These are phyloP conservation scores for Hypoxylon intermedium DNA, from an alignment of 495 filamentous ascomycete genomes.

Conservation along the genomic window DNA sequence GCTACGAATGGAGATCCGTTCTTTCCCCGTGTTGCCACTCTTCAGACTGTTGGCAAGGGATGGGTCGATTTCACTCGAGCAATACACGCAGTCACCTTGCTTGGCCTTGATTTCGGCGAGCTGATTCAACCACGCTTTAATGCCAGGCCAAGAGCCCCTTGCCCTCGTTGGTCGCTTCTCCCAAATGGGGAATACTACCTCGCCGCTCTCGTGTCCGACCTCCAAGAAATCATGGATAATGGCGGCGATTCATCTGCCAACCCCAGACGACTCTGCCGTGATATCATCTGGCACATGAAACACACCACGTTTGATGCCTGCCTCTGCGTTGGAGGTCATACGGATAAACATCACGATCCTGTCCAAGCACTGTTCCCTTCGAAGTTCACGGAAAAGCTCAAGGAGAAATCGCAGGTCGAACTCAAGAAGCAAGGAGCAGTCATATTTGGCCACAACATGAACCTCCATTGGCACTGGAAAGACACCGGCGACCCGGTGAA, in stretches of 20 bases:
- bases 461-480: slow-evolving; percentile 21
- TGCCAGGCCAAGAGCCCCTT: background rate
- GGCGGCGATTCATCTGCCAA: slow-evolving; percentile 19
- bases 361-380: slow-evolving; percentile 29
- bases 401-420: slow-evolving; percentile 4
- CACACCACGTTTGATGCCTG: slow-evolving; percentile 16
- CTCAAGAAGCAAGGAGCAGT: slow-evolving; percentile 24
- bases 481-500: slow-evolving; percentile 23
- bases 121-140: slow-evolving; percentile 31
- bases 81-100: slow-evolving; percentile 45
- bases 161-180: slow-evolving; percentile 29
- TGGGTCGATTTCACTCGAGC: slow-evolving; percentile 49
- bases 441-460: slow-evolving; percentile 36
- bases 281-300: slow-evolving; percentile 35
- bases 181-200: slow-evolving; percentile 42
- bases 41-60: slow-evolving; percentile 35
- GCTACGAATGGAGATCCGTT: slow-evolving; percentile 36
- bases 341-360: slow-evolving; percentile 2
- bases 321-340: slow-evolving; percentile 1
- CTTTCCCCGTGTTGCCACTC: slow-evolving; percentile 27
- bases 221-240: slow-evolving; percentile 33
- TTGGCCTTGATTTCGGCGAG: slow-evolving; percentile 49
- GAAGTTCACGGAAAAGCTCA: slow-evolving; percentile 1
- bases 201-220: slow-evolving; percentile 30
- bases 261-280: slow-evolving; percentile 27